Conservation (phyloP, 768 basidiomycete genomes). For the Tulasnella sp. region DNA sequence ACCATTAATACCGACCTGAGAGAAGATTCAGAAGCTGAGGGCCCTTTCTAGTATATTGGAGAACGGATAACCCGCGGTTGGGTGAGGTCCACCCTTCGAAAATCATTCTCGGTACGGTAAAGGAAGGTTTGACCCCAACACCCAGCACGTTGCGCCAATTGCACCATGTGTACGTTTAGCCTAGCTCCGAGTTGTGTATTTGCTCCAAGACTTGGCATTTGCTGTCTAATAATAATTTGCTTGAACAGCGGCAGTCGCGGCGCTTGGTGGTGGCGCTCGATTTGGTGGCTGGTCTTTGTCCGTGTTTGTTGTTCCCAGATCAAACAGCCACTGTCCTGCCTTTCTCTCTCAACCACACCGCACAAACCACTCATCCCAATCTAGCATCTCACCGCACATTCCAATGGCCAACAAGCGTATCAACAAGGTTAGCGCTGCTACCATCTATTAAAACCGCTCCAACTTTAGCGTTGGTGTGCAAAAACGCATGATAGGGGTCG, state of each 20-base stretch:
- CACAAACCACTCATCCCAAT: constrained; percentile 9
- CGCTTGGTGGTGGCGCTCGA: not conserved
- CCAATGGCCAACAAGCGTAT: constrained; percentile 99
- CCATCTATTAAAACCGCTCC: constrained; percentile 3
- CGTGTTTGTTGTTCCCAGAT: not conserved
- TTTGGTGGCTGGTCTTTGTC: not conserved
- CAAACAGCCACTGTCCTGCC: constrained; percentile 10
- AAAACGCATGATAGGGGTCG: constrained; percentile 12
- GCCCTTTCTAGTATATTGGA: no score
- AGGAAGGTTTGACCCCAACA: not conserved
- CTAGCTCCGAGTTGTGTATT: not conserved
- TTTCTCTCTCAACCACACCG: constrained; percentile 13
- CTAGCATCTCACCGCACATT: constrained; percentile 20
- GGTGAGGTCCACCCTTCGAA: not conserved
- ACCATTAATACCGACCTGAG: not conserved
- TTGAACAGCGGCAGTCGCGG: not conserved
- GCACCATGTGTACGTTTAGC: not conserved
- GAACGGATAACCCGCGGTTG: not conserved
- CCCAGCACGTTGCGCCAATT: no score
- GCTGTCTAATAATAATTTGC: not conserved
- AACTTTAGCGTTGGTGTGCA: not conserved
- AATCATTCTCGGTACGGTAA: not conserved
- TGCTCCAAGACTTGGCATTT: not conserved
- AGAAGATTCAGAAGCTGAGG: not conserved
- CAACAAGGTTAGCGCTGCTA: constrained; percentile 74